phyloP scores from a whole-genome alignment of 768 basidiomycete species.

The Amanita inopinata region DNA sequence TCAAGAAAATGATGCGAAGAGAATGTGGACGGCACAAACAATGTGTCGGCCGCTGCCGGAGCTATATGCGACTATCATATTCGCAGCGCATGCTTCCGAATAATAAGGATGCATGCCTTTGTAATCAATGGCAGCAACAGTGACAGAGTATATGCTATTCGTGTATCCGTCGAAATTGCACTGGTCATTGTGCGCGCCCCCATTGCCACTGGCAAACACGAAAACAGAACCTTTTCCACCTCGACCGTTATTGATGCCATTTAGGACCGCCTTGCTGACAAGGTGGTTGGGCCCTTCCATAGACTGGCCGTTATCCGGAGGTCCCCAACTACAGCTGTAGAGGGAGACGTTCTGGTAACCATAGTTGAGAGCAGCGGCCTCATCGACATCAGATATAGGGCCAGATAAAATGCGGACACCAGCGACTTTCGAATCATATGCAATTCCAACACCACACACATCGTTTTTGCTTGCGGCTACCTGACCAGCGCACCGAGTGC shows the following conservation, averaged over 20 bases:
- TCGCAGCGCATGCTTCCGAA: conserved; percentile 95
- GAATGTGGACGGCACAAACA: conserved; percentile 40
- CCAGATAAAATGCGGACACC: conserved; percentile 94
- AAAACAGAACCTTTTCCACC: conserved; percentile 86
- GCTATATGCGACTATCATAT: conserved; percentile 93
- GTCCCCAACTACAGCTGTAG: conserved; percentile 98
- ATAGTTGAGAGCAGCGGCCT: conserved; percentile 91
- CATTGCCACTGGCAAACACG: conserved; percentile 97
- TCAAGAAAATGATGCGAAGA: conserved; percentile 8
- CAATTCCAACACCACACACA: conserved; percentile 90
- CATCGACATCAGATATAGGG: conserved; percentile 90
- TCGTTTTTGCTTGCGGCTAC: conserved; percentile 89
- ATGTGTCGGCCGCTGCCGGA: conserved; percentile 93
- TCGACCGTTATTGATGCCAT: conserved; percentile 87
- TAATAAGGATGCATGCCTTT: conserved; percentile 94
- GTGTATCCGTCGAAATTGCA: conserved; percentile 99
- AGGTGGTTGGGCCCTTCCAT: conserved; percentile 94
- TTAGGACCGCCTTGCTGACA: conserved; percentile 88
- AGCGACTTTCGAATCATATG: conserved; percentile 85
- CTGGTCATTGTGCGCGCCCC: conserved; percentile 83
- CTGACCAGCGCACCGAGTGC: conserved; percentile 96
- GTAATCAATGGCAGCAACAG: conserved; percentile 90
- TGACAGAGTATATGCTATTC: conserved; percentile 93
- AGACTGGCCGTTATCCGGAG: conserved; percentile 85
- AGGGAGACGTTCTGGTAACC: conserved; percentile 87